phyloP scores from a whole-genome alignment of 352 stramenopile species.

The Pythium dissimile region DNA sequence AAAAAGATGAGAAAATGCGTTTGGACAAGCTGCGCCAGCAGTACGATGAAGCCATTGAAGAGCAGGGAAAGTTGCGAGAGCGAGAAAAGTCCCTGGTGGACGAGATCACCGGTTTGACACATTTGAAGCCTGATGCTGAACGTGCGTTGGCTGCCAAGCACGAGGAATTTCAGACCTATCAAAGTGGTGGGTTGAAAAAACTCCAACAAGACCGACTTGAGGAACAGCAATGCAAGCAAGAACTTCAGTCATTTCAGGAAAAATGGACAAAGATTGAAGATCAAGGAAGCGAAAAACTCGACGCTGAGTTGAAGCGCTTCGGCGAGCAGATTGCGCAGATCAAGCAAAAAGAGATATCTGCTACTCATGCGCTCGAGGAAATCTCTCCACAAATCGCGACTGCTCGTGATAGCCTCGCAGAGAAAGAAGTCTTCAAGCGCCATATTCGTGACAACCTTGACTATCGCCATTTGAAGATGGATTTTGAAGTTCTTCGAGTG shows the following conservation, averaged over 20 bases:
- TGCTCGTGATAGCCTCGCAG: constrained; percentile 31
- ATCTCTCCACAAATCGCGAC: constrained; percentile 47
- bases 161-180: constrained; percentile 32
- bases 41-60: constrained; percentile 42
- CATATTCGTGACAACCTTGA: constrained; percentile 81
- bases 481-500: constrained; percentile 36
- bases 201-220: constrained; percentile 3
- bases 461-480: constrained; percentile 48
- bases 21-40: constrained; percentile 50
- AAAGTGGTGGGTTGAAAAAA: constrained; percentile 2
- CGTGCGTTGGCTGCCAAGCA: constrained; percentile 41
- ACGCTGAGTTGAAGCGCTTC: constrained; percentile 39
- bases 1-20: constrained; percentile 47
- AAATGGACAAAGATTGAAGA: constrained; percentile 24
- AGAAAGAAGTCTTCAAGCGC: constrained; percentile 60
- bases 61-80: constrained; percentile 51
- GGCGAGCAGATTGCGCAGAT: constrained; percentile 37
- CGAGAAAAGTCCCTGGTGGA: constrained; percentile 61
- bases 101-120: constrained; percentile 30
- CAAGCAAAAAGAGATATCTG: constrained; percentile 38
- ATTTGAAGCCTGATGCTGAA: constrained; percentile 38
- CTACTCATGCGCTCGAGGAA: constrained; percentile 35
- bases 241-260: constrained; percentile 27
- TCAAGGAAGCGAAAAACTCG: constrained; percentile 35
- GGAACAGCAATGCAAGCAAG: constrained; percentile 21